Base-by-base conservation (phyloP, 75 land plant genomes). In the Picea glauca region DNA sequence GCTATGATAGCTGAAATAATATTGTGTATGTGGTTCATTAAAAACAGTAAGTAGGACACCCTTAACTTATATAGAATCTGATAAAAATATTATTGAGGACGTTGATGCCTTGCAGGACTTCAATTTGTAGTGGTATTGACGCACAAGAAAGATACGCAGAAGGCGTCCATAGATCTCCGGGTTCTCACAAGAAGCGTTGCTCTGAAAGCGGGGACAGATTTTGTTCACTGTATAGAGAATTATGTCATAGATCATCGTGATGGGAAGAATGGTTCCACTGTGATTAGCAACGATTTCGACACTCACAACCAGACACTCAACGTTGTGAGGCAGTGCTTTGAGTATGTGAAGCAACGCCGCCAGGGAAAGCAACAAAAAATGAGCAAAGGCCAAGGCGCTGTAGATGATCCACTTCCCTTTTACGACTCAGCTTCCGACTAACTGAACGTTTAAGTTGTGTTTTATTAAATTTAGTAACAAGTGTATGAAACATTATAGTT, bases 81-180 rank as follows among this genome's bases (percentile, higher is more conserved):
- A 18, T 61, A 18, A 61, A 38, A 18, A 4, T 62, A 0, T 23
- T 61, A 18, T 21, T 18, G 63, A 61, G 20, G n/a, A 18, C 6
- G 0, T 61, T 62, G 23, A 62, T 62, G 56, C 11, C 56, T 50
- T 75, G 17, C 59, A 75, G 76, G 76, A 17, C 76, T 75, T 12
- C 59, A 75, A 17, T 75, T 75, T 75, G 60, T 75, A 33, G 76
- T 75, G 46, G 60, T 75, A 30, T 57, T 75, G 59, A 75, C 76
- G 13, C 38, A 75, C 76, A 75, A 75, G 76, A 75, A 57, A 31
- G 35, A 56, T 4, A 17, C 13, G 23, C 15, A 23, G 38, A 75
- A 4, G 17, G n/a, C 5, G 63, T 21, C 59, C 13, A 30, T 75
- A 58, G 35, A 40, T 9, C 54, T 70, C 13, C 38, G 26, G 35